Evolutionary conservation across 2,329 filamentous ascomycete species (phyloP).

Genomic region (Ilyonectria destructans): DNA sequence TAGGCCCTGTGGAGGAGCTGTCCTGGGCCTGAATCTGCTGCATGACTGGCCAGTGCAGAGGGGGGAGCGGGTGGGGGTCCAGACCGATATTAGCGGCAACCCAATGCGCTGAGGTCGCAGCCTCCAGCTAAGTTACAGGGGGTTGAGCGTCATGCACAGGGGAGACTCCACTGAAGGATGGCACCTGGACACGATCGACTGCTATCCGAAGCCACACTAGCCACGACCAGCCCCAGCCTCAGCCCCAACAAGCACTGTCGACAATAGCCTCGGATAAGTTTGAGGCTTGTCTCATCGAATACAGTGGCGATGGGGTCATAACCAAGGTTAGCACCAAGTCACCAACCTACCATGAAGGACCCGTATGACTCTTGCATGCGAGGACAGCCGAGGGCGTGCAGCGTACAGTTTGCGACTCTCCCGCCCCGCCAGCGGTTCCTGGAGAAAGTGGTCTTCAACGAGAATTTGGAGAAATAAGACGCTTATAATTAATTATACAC

Average conservation of each 20-base stretch:
- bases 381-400: not conserved
- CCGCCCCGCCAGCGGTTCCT: no score
- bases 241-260: not conserved
- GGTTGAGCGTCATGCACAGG: not conserved
- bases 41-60: constrained; percentile 4
- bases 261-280: constrained; percentile 8
- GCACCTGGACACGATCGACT: not conserved
- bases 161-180: not conserved
- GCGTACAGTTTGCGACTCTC: no score
- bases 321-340: constrained; percentile 1
- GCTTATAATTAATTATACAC: not conserved
- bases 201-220: not conserved
- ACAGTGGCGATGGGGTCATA: not conserved
- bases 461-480: not conserved
- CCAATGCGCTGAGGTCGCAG: not conserved
- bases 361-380: not conserved
- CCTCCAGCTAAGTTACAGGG: not conserved
- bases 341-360: not conserved
- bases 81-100: constrained; percentile 5
- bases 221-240: not conserved
- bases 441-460: not conserved
- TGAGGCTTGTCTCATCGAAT: not conserved
- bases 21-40: not conserved
- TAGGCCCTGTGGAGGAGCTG: not conserved
- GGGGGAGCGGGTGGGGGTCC: not conserved